phyloP scores from a whole-genome alignment of 495 filamentous ascomycete species.

The Aspergillus biplanus region DNA sequence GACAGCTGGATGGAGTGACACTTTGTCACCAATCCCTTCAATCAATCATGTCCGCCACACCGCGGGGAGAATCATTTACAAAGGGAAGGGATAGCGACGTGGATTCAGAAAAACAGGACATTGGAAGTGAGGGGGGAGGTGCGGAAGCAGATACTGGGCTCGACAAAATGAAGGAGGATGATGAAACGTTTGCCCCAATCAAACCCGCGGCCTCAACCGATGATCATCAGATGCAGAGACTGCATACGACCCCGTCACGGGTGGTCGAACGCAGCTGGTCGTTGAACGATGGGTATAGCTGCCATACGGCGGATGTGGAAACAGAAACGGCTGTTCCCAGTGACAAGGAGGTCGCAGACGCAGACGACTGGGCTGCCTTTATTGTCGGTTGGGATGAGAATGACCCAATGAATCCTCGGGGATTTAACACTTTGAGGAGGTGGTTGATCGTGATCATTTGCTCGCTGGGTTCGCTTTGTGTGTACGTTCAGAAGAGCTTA shows the following conservation, averaged over 20 bases:
- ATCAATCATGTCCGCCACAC: constrained; percentile 19
- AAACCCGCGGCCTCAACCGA: constrained; percentile 18
- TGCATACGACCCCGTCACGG: constrained; percentile 30
- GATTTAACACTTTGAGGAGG: constrained; percentile 65
- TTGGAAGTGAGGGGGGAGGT: constrained; percentile 20
- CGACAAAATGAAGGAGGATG: constrained; percentile 18
- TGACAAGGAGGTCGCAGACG: constrained; percentile 24
- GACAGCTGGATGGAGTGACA: not conserved
- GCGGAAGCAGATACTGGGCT: constrained; percentile 18
- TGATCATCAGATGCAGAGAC: constrained; percentile 26
- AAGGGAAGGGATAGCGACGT: constrained; percentile 13
- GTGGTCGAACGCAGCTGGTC: constrained; percentile 52
- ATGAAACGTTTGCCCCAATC: constrained; percentile 36
- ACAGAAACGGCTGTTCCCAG: constrained; percentile 23
- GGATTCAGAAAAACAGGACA: constrained; percentile 14
- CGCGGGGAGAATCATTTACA: constrained; percentile 9
- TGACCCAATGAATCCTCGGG: constrained; percentile 75
- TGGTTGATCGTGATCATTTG: constrained; percentile 82
- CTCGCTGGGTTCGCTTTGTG: constrained; percentile 73
- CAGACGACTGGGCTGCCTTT: constrained; percentile 41
- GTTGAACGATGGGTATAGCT: constrained; percentile 65
- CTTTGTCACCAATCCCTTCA: not conserved
- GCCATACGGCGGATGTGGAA: constrained; percentile 41
- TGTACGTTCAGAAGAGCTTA: constrained; percentile 60
- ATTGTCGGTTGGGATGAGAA: constrained; percentile 74